Conservation (phyloP, 2,329 filamentous ascomycete genomes). For the Sarocladium kiliense region DNA sequence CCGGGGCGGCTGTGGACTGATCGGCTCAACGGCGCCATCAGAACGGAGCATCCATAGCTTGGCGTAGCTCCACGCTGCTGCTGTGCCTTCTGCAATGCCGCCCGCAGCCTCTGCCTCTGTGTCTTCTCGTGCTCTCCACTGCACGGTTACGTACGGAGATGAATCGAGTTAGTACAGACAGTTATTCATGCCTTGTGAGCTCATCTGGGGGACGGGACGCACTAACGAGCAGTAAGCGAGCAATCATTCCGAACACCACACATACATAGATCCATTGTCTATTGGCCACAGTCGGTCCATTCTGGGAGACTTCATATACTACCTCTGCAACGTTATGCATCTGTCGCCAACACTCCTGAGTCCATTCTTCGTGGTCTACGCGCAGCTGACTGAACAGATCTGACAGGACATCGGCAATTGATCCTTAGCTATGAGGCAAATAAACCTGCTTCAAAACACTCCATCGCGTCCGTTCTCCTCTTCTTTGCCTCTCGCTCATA, state of each 20-base stretch:
- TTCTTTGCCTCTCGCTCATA: not conserved
- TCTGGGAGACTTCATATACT: no score
- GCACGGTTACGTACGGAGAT: not conserved
- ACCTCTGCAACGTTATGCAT: no score
- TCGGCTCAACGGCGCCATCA: not conserved
- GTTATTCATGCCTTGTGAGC: not conserved
- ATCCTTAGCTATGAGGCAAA: not conserved
- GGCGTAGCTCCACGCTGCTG: not conserved
- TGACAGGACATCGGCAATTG: not conserved
- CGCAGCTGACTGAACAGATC: not conserved
- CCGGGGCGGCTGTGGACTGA: not conserved
- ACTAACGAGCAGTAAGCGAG: not conserved
- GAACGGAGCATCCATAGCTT: constrained; percentile 7
- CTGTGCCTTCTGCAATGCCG: not conserved
- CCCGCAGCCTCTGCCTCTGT: not conserved
- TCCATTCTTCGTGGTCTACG: not conserved
- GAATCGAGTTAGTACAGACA: not conserved
- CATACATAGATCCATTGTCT: no score
- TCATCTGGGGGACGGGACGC: not conserved
- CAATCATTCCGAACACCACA: not conserved
- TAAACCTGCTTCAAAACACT: not conserved
- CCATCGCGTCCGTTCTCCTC: not conserved
- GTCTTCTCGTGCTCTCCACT: not conserved
- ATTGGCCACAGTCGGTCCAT: no score
- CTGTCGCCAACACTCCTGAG: no score